A percentile compares a stretch with the other conserved stretches of the same genome.
Conservation (phyloP, 2,329 filamentous ascomycete genomes). For the Talaromyces sp. region DNA sequence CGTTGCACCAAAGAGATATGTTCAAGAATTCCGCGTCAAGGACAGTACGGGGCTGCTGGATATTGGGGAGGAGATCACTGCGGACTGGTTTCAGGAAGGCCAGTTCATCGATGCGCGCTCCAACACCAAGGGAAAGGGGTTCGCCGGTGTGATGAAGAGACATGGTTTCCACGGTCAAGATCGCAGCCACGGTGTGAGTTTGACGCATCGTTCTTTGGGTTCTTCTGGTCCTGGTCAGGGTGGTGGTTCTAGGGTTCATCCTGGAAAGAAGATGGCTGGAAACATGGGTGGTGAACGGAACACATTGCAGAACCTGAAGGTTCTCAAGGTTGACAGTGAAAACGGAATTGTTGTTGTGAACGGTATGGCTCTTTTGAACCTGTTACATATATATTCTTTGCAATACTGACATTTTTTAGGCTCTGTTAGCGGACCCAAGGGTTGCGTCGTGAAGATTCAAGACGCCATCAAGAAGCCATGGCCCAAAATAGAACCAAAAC, state of each 20-base stretch:
- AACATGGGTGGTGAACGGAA: slow-evolving; percentile 87
- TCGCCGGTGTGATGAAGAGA: slow-evolving; percentile 96
- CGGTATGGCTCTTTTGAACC: slow-evolving; percentile 45
- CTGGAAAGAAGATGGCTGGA: slow-evolving; percentile 97
- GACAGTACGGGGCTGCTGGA: slow-evolving; percentile 65
- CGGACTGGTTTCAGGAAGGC: slow-evolving; percentile 87
- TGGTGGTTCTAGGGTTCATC: slow-evolving; percentile 82
- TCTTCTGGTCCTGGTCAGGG: slow-evolving; percentile 86
- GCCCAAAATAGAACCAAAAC: slow-evolving; percentile 43
- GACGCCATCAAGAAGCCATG: slow-evolving; percentile 86
- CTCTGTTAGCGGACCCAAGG: slow-evolving; percentile 80
- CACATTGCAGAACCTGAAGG: slow-evolving; percentile 85
- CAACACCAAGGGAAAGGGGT: slow-evolving; percentile 80
- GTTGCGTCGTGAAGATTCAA: slow-evolving; percentile 74
- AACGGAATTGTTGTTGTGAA: slow-evolving; percentile 84
- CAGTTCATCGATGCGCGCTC: slow-evolving; percentile 84
- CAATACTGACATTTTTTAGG: slow-evolving; percentile 32
- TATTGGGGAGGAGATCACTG: slow-evolving; percentile 68
- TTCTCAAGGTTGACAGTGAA: slow-evolving; percentile 80
- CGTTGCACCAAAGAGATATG: slow-evolving; percentile 74
- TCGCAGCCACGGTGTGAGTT: slow-evolving; percentile 90
- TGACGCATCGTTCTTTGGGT: slow-evolving; percentile 88
- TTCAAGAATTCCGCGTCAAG: slow-evolving; percentile 83
- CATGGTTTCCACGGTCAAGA: slow-evolving; percentile 85
- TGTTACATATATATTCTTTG: background rate